Conservation (phyloP, 805 yeast species). For the Wickerhamiella azymoides region DNA sequence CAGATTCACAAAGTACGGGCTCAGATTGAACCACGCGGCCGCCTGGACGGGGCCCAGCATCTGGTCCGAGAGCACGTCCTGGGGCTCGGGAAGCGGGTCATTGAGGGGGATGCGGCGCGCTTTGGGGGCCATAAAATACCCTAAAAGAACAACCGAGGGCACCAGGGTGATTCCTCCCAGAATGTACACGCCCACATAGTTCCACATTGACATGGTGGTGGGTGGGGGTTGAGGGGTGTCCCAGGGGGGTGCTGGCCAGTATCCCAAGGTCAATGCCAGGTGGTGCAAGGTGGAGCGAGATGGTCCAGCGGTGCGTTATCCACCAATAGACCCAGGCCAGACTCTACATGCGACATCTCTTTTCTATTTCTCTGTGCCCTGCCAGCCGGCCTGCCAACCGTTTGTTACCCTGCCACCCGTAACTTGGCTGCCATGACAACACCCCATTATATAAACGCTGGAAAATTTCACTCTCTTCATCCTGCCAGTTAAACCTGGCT, state of each 20-base stretch:
- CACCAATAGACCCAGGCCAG: no score
- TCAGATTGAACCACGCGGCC: conserved; percentile 11
- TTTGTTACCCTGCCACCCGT: background rate
- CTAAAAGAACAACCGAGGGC: conserved; percentile 37
- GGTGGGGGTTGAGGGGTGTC: background rate
- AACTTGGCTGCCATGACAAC: background rate
- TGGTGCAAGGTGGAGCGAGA: no score
- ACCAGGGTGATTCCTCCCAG: conserved; percentile 74
- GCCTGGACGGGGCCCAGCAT: conserved; percentile 13
- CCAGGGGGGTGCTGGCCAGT: background rate
- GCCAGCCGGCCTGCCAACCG: background rate
- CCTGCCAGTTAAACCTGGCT: background rate
- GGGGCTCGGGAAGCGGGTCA: conserved; percentile 3
- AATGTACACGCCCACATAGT: conserved; percentile 37
- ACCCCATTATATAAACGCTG: background rate
- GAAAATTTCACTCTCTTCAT: background rate
- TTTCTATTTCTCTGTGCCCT: no score
- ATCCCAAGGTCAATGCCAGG: no score
- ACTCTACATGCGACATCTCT: no score
- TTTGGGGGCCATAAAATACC: conserved; percentile 29
- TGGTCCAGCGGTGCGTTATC: no score
- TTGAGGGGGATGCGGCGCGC: conserved; percentile 23
- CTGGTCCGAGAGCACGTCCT: conserved; percentile 9
- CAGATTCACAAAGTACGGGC: conserved; percentile 20
- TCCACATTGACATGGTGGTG: background rate